A percentile compares a stretch with the other conserved stretches of the same genome.
phyloP scores from a whole-genome alignment of 2,329 filamentous ascomycete genomes.

The Neopestalotiopsis sp. region DNA sequence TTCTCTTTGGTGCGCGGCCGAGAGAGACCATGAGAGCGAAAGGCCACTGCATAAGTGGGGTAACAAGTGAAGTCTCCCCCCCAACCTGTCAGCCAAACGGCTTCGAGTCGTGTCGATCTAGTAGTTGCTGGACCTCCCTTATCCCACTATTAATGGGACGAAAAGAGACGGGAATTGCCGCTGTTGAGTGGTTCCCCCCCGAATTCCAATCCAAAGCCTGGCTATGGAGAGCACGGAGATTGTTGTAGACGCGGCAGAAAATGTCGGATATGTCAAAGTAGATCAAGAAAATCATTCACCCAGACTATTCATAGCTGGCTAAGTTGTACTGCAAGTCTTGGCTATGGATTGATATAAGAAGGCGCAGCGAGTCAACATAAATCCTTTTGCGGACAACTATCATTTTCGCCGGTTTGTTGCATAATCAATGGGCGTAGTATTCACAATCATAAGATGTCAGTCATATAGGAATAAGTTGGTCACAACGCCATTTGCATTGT shows the following conservation, averaged over 20 bases:
- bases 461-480: background rate
- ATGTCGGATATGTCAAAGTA: background rate
- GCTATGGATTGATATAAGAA: background rate
- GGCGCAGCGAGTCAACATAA: background rate
- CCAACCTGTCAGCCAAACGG: background rate
- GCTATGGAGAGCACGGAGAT: background rate
- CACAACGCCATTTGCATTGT: background rate
- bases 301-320: background rate
- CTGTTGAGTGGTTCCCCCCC: background rate
- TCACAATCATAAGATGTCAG: too few species aligned
- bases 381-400: too few species aligned
- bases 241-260: background rate
- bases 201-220: background rate
- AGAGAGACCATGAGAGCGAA: too few species aligned
- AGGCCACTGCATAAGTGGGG: background rate
- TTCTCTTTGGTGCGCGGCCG: background rate
- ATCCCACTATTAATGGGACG: background rate
- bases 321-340: background rate
- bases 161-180: background rate
- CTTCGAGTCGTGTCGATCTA: background rate
- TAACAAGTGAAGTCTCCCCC: background rate
- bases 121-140: background rate
- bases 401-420: too few species aligned
- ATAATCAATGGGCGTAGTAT: too few species aligned
- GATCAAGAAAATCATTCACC: background rate